These are phyloP conservation scores for Leptodontidium sp. DNA, from an alignment of 2,329 filamentous ascomycete species.

Conservation along the genomic window DNA sequence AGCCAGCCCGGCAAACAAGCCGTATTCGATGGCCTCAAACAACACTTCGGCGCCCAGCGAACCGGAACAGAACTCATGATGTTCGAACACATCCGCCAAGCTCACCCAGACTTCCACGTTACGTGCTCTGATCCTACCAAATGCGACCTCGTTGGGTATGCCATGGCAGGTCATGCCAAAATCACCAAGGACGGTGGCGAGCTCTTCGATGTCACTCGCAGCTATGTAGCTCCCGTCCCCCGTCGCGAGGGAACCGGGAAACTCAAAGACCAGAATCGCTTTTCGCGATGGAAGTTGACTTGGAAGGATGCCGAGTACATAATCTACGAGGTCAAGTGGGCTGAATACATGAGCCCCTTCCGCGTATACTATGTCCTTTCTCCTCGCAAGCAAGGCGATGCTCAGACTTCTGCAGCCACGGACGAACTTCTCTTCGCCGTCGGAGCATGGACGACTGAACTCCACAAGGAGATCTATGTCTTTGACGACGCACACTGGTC, in stretches of 20 bases:
- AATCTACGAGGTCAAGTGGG: slow-evolving; percentile 36
- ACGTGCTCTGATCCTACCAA: slow-evolving; percentile 12
- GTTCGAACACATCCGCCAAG: slow-evolving; percentile 24
- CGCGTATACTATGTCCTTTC: slow-evolving; percentile 29
- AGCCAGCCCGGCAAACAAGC: slow-evolving; percentile 5
- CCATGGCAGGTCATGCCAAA: slow-evolving; percentile 33
- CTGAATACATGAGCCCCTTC: not conserved
- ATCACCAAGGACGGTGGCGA: slow-evolving; percentile 20
- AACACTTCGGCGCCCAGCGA: slow-evolving; percentile 22
- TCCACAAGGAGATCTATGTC: slow-evolving; percentile 73
- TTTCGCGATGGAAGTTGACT: slow-evolving; percentile 32
- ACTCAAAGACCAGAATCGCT: slow-evolving; percentile 32
- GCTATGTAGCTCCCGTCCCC: slow-evolving; percentile 20
- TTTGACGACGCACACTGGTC: slow-evolving; percentile 69
- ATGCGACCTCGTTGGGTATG: slow-evolving; percentile 38
- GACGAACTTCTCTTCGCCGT: slow-evolving; percentile 64
- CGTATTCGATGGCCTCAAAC: slow-evolving; percentile 29
- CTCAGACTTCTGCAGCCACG: slow-evolving; percentile 31
- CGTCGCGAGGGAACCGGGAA: slow-evolving; percentile 18
- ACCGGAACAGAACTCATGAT: slow-evolving; percentile 29
- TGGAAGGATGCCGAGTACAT: slow-evolving; percentile 33
- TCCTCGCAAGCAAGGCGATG: slow-evolving; percentile 11
- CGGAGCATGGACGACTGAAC: slow-evolving; percentile 60
- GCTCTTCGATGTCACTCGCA: slow-evolving; percentile 22
- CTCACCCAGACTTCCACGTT: slow-evolving; percentile 30